These are phyloP conservation scores for Bolboschoenoplectus hybrid DNA, from an alignment of 202 grass and related monocot genomes.

Conservation along the genomic window DNA sequence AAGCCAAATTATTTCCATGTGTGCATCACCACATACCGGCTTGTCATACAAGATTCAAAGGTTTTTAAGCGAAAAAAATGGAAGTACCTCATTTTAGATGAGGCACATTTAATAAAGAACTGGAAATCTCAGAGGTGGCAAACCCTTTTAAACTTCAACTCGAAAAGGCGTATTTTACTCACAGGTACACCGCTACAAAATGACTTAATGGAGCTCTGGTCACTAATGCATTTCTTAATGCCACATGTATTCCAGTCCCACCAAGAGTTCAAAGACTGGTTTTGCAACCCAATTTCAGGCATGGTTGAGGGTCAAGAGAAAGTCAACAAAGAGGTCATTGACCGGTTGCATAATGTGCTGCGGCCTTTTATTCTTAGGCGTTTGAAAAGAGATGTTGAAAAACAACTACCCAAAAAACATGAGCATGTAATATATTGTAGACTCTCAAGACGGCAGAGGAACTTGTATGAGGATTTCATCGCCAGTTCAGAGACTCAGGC, in stretches of 20 bases:
- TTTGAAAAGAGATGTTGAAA: slow-evolving; percentile 95
- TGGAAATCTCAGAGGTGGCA: slow-evolving; percentile 99
- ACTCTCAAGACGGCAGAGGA: slow-evolving; percentile 96
- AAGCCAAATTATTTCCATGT: slow-evolving; percentile 97
- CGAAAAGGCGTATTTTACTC: slow-evolving; percentile 89
- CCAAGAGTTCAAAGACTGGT: slow-evolving; percentile 99
- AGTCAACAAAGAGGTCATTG: slow-evolving; percentile 95
- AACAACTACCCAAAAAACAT: slow-evolving; percentile 85
- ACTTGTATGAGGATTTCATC: slow-evolving; percentile 99
- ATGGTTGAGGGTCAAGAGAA: slow-evolving; percentile 99
- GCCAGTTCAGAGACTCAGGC: slow-evolving; percentile 89
- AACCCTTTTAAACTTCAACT: slow-evolving; percentile 96
- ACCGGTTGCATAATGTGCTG: slow-evolving; percentile 96
- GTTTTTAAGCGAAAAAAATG: slow-evolving; percentile 97
- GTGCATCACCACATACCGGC: slow-evolving; percentile 97
- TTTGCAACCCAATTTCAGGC: slow-evolving; percentile 97
- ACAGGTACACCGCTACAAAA: slow-evolving; percentile 98
- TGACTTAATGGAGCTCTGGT: slow-evolving; percentile 99
- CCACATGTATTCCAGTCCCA: slow-evolving; percentile 99
- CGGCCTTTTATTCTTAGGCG: slow-evolving; percentile 92
- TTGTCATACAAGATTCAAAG: slow-evolving; percentile 99
- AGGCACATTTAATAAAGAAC: slow-evolving; percentile 99
- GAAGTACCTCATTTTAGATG: slow-evolving; percentile 99
- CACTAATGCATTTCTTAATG: slow-evolving; percentile 99
- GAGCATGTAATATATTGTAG: slow-evolving; percentile 97